These are phyloP conservation scores for Xylaria nigripes DNA, from an alignment of 495 filamentous ascomycete species.

Conservation along the genomic window DNA sequence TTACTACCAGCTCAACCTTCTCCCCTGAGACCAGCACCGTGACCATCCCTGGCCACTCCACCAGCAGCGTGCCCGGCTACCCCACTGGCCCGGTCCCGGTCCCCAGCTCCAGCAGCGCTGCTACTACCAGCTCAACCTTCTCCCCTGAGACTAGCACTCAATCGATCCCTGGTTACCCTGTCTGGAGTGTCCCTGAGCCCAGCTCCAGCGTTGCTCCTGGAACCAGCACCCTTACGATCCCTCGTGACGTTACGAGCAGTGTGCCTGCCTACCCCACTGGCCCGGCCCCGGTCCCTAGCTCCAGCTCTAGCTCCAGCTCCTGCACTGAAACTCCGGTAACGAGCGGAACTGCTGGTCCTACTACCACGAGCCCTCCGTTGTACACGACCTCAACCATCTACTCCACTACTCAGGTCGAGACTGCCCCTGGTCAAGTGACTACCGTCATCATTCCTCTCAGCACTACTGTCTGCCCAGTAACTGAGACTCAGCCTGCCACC, in stretches of 20 bases:
- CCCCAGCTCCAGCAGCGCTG: neutral
- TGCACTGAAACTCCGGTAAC: neutral
- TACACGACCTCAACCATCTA: constrained; percentile 24
- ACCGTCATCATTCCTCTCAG: constrained; percentile 12
- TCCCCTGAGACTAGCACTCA: neutral
- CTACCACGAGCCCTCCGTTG: constrained; percentile 1
- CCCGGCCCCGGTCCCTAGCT: neutral
- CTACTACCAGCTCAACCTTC: neutral
- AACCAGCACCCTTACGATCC: too few relatives aligned
- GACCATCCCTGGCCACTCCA: too few relatives aligned
- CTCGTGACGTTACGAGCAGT: neutral
- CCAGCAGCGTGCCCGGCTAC: neutral
- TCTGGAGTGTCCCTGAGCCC: neutral
- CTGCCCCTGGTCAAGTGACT: constrained; percentile 6
- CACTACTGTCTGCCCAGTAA: constrained; percentile 8
- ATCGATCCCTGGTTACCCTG: neutral
- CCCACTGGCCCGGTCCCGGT: neutral
- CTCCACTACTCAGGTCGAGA: constrained; percentile 14
- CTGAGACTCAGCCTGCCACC: constrained; percentile 1
- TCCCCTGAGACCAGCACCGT: too few relatives aligned
- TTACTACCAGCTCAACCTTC: too few relatives aligned
- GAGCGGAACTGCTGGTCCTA: neutral
- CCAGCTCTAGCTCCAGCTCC: neutral
- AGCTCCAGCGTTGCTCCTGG: neutral
- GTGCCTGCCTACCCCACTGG: neutral